Evolutionary conservation across 2,329 filamentous ascomycete genomes (phyloP), one percentile per base, ranked within the genome.

Genomic region (Diaporthe sp.): DNA sequence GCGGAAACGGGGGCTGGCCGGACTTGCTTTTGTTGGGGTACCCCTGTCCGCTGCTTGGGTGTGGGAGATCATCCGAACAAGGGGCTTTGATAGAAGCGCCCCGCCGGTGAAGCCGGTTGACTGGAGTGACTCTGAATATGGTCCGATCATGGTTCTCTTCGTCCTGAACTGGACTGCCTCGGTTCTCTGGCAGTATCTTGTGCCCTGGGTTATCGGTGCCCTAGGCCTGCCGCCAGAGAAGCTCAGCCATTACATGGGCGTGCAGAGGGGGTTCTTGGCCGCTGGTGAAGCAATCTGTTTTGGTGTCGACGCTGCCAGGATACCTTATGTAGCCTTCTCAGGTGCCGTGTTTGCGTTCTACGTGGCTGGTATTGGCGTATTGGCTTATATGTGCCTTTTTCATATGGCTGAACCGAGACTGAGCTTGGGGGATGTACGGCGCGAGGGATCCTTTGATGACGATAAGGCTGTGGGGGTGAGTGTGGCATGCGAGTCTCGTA

Each of bases 271-370:
- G 12, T 37, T 58, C 19, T 35, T 58, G 32, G 55, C 35, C 35
- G 56, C 35, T 27, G 56, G 56, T 61, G 56, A 61, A 27, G 56
- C 56, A 42, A 42, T 61, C 56, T 61, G 35, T 42, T 61, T 61
- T 61, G n/a, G 56, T 61, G 35, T 5, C 6, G 56, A 61, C 13
- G 35, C 56, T 42, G 35, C 56, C 5, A 27, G n/a, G 10, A 61
- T 61, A 27, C n/a, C 35, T 15, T 61, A 61, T 61, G n/a, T 42
- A 27, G 56, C 35, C 35, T 59, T 61, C n/a, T 61, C 56, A 25
- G n/a, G 56, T 61, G 56, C 56, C 12, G 17, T 27, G 0, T 42
- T 61, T 42, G 35, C 22, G 12, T 42, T 61, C 35, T 61, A 61
- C 7, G 56, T 13, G 35, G 35, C 35, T 27, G 56, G 12, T 61